Evolutionary conservation across 106 monocot genomes (phyloP).

Genomic region (Amphibolis antarctica): DNA sequence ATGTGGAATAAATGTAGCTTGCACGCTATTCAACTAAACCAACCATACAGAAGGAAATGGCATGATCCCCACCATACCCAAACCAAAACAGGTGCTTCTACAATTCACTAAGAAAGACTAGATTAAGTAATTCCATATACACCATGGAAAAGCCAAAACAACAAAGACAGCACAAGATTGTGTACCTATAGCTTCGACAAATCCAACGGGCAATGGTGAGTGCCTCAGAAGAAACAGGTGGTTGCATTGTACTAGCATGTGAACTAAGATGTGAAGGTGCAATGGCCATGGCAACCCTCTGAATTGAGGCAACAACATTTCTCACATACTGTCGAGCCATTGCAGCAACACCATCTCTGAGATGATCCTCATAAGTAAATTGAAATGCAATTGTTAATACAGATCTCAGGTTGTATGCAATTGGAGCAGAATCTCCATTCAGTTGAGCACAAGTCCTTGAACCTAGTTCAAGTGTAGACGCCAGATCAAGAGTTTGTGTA

Average conservation of each 20-base stretch:
- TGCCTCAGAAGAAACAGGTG: slow-evolving; percentile 61
- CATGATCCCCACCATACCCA: too few species aligned
- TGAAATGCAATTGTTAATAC: slow-evolving; percentile 96
- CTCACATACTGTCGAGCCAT: slow-evolving; percentile 86
- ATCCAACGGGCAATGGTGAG: slow-evolving; percentile 70
- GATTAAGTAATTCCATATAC: too few species aligned
- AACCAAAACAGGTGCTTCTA: too few species aligned
- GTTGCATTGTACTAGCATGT: slow-evolving; percentile 36
- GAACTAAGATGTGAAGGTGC: slow-evolving; percentile 46
- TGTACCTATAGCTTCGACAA: slow-evolving; percentile 37
- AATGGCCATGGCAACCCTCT: slow-evolving; percentile 93
- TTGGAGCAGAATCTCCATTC: slow-evolving; percentile 14
- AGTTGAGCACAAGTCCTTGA: slow-evolving; percentile 21
- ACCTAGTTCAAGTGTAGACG: slow-evolving; percentile 73
- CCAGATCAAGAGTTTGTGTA: slow-evolving; percentile 68
- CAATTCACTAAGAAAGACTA: too few species aligned
- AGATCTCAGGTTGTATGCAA: slow-evolving; percentile 39
- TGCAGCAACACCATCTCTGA: slow-evolving; percentile 65
- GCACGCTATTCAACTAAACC: too few species aligned
- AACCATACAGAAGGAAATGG: too few species aligned
- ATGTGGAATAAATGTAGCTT: too few species aligned
- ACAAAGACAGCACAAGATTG: not conserved
- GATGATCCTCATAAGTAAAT: slow-evolving; percentile 70
- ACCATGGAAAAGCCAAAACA: not conserved
- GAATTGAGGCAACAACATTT: slow-evolving; percentile 70